Conservation (phyloP, 306 rosid species). For the Herpetospermum pedunculosum region DNA sequence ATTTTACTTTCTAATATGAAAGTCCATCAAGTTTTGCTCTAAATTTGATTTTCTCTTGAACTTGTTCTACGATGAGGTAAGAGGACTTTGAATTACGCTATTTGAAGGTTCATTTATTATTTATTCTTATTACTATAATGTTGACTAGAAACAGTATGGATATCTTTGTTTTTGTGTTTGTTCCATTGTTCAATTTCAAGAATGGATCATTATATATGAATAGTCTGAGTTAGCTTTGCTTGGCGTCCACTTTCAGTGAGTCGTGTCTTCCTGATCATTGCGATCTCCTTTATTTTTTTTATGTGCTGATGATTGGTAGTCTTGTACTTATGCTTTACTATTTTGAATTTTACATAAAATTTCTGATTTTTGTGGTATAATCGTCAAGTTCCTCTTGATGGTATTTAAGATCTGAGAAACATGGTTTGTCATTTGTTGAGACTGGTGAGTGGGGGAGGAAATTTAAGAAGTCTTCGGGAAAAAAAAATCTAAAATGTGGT, state of each 20-base stretch:
- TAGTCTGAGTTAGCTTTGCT: neutral
- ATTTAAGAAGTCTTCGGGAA: neutral
- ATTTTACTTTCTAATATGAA: conserved; percentile 8
- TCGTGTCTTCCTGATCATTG: neutral
- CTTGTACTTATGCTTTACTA: neutral
- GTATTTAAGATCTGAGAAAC: neutral
- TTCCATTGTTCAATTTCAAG: neutral
- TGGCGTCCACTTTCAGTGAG: neutral
- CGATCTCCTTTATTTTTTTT: neutral
- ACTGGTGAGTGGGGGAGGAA: neutral
- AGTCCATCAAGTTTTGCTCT: neutral
- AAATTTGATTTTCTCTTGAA: neutral
- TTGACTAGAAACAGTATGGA: neutral
- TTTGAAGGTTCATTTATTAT: neutral
- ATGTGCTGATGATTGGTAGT: neutral
- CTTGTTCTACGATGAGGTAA: neutral
- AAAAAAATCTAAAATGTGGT: neutral
- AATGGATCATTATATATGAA: neutral
- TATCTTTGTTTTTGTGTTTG: conserved; percentile 1
- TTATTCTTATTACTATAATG: neutral
- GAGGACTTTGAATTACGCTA: neutral
- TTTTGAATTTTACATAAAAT: conserved; percentile 8
- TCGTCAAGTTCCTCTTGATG: neutral
- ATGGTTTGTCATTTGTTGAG: neutral
- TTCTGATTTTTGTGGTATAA: neutral